A percentile compares a stretch with the other conserved stretches of the same genome.
Evolutionary conservation across 805 yeast species (phyloP).

Genomic region (Ogataea ganodermae): DNA sequence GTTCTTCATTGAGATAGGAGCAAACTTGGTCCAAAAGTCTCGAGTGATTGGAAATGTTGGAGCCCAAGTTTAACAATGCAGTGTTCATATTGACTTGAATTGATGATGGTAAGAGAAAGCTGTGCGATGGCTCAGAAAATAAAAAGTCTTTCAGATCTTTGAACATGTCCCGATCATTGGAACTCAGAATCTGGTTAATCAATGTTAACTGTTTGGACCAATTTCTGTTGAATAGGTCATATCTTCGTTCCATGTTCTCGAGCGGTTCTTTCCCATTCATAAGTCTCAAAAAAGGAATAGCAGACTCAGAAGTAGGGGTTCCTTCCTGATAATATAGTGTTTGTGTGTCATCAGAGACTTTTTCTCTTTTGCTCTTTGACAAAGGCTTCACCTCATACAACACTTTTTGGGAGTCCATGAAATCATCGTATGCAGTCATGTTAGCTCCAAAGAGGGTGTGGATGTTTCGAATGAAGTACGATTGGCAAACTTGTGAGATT

Average conservation of each 20-base stretch:
- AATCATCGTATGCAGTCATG: conserved; percentile 23
- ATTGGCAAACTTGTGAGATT: background rate
- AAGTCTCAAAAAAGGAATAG: conserved; percentile 44
- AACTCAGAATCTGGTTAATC: conserved; percentile 34
- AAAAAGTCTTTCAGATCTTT: conserved; percentile 33
- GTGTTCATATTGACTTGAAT: conserved; percentile 32
- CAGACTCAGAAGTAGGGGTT: conserved; percentile 17
- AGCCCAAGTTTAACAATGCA: conserved; percentile 42
- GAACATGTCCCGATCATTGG: conserved; percentile 39
- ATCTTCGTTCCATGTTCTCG: conserved; percentile 39
- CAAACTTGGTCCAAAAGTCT: conserved; percentile 35
- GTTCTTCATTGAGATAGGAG: conserved; percentile 17
- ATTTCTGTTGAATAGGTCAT: conserved; percentile 43
- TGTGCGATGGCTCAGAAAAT: conserved; percentile 11
- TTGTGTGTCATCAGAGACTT: conserved; percentile 8
- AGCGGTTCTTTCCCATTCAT: conserved; percentile 46
- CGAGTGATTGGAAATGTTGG: conserved; percentile 44
- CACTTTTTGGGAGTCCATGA: conserved; percentile 35
- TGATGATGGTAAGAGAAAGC: conserved; percentile 11
- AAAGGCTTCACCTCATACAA: conserved; percentile 29
- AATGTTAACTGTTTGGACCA: conserved; percentile 38
- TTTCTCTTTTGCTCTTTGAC: background rate
- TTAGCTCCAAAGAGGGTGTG: background rate
- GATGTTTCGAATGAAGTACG: no score
- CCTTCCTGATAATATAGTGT: conserved; percentile 24